Percentiles rank a stretch among this genome's conserved stretches.
Evolutionary conservation across 148 eudicot species (phyloP).

Genomic region (Arbutus unedo): DNA sequence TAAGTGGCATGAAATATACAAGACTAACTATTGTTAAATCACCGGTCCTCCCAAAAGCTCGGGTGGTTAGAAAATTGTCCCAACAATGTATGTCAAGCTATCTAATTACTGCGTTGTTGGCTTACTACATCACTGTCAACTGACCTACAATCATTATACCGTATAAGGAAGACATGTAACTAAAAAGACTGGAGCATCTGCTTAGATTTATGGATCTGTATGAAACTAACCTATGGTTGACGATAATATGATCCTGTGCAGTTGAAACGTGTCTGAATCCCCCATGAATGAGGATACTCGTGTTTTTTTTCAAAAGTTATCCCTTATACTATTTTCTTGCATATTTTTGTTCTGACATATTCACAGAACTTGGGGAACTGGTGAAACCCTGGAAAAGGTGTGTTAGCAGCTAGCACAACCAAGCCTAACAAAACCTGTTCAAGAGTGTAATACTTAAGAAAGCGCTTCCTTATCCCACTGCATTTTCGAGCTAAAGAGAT

Average conservation of each 20-base stretch:
- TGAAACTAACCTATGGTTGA: neutral
- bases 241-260: neutral
- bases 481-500: neutral
- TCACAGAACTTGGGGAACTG: neutral
- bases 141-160: neutral
- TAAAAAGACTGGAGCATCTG: neutral
- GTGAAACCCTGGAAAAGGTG: neutral
- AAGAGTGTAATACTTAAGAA: neutral
- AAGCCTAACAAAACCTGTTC: neutral
- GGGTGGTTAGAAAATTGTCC: neutral
- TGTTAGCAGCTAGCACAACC: neutral
- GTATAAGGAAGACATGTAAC: neutral
- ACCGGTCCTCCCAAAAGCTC: neutral
- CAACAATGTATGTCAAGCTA: neutral
- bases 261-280: neutral
- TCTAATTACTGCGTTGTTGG: neutral
- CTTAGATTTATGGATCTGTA: neutral
- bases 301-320: neutral
- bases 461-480: neutral
- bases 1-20: neutral
- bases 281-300: neutral
- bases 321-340: neutral
- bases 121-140: neutral
- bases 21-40: neutral
- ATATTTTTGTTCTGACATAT: neutral